Evolutionary conservation across 768 basidiomycete genomes (phyloP).

Genomic region (Phlebiopsis flavidoalba): DNA sequence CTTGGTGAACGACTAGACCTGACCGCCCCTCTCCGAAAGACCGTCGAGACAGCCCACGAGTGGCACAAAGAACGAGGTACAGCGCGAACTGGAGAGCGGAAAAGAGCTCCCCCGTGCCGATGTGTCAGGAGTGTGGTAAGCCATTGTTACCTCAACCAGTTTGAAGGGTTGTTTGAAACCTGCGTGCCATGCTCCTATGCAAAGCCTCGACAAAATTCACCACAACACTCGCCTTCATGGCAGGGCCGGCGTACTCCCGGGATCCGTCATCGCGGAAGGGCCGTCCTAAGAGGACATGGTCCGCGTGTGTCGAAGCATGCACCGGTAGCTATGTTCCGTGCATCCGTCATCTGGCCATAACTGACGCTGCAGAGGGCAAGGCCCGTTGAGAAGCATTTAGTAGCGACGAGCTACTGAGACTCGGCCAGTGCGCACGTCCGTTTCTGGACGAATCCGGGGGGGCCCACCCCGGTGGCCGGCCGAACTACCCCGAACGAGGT

Average conservation of each 20-base stretch:
- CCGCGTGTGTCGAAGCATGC: conserved; percentile 47
- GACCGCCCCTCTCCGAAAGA: conserved; percentile 20
- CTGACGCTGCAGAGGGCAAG: not conserved
- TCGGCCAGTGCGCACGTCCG: not conserved
- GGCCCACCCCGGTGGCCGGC: too few species aligned
- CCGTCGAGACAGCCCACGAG: conserved; percentile 4
- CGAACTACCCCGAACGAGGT: conserved; percentile 9
- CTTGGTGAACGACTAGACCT: conserved; percentile 52
- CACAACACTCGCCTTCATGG: conserved; percentile 48
- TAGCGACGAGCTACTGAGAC: not conserved
- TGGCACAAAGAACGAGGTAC: conserved; percentile 28
- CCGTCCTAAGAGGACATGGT: conserved; percentile 33
- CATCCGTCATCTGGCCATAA: not conserved
- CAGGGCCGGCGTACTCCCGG: conserved; percentile 16
- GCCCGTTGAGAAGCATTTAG: not conserved
- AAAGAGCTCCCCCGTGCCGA: conserved; percentile 48
- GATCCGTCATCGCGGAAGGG: conserved; percentile 28
- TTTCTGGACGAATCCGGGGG: not conserved
- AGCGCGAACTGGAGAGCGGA: conserved; percentile 43
- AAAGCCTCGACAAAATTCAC: conserved; percentile 60
- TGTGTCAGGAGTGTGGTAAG: conserved; percentile 47
- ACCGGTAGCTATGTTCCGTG: conserved; percentile 36
- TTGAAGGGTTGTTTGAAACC: not conserved
- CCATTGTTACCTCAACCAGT: not conserved
- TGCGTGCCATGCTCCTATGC: conserved; percentile 42